phyloP scores from a whole-genome alignment of 2,329 filamentous ascomycete species.

The Ascochyta lentis region DNA sequence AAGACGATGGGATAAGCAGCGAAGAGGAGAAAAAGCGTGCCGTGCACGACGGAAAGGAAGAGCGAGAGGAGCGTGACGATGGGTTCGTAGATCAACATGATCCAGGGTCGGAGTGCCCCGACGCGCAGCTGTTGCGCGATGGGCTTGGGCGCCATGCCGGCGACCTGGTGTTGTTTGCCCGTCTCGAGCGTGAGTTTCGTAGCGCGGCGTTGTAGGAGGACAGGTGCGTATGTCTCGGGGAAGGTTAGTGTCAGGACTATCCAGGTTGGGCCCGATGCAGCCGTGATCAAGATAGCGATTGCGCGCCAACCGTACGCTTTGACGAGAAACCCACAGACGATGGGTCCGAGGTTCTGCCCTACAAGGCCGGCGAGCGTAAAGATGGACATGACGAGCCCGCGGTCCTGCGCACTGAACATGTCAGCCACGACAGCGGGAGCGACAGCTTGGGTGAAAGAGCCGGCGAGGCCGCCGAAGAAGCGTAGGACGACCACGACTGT shows the following conservation, averaged over 20 bases:
- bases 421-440: constrained; percentile 53
- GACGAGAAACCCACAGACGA: constrained; percentile 67
- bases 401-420: constrained; percentile 64
- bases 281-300: constrained; percentile 72
- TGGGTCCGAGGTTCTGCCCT: constrained; percentile 65
- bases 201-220: constrained; percentile 73
- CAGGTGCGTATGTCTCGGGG: constrained; percentile 83
- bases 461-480: constrained; percentile 41
- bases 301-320: constrained; percentile 76
- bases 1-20: constrained; percentile 64
- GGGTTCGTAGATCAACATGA: constrained; percentile 63
- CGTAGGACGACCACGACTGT: constrained; percentile 37
- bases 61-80: constrained; percentile 46
- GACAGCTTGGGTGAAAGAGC: constrained; percentile 37
- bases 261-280: constrained; percentile 72
- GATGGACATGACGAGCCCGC: constrained; percentile 65
- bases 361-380: constrained; percentile 68
- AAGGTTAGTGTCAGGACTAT: constrained; percentile 77
- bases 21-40: constrained; percentile 47
- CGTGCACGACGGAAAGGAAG: constrained; percentile 25
- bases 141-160: constrained; percentile 42
- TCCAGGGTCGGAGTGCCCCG: constrained; percentile 60
- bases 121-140: constrained; percentile 64
- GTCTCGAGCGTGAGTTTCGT: constrained; percentile 71
- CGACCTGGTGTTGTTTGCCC: constrained; percentile 63